Base-by-base conservation (phyloP, 2,329 filamentous ascomycete genomes). In the Cryphonectria naterciae region DNA sequence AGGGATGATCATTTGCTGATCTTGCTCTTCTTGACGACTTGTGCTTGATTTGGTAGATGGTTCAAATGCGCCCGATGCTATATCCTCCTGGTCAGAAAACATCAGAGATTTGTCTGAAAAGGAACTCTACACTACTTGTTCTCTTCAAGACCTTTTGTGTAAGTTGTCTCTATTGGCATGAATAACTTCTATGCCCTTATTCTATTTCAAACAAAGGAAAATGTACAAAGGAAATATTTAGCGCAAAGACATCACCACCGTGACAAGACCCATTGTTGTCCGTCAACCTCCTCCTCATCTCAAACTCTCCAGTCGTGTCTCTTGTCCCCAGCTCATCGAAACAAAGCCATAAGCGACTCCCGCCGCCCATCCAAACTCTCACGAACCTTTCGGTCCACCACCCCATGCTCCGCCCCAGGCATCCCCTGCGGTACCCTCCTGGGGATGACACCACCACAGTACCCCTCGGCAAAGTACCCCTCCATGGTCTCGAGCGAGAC, bases 311-410 rank as follows among this genome's bases (percentile, higher is more conserved):
- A 19, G 22, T 3, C 22, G 1, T 10, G n/a, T 43, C 41, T 43
- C 41, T 17, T 5, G 3, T 11, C 10, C 2, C 8, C 28, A 17
- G 56, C 56, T 65, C n/a, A 49, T 39, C 17, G 4, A 4, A 39
- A 66, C 22, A 66, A 25, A 2, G 17, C 37, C 6, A 17, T 11
- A 7, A 46, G 35, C 4, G 37, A 25, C 28, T 19, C 17, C 6
- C 11, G n/a, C 13, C 52, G 25, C 65, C 13, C 35, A 10, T 25
- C 22, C 37, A 25, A 32, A 25, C 39, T 28, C 25, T 67, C 52
- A 2, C 65, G 35, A 11, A 58, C 65, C 65, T 41, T 67, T 2
- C 65, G 22, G 52, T 67, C 52, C 4, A 39, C 28, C 11, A 67
- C 25, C 19, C 37, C 52, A 13, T 17, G 28, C 35, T 43, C 65